Percentiles rank a stretch among this genome's conserved stretches.
Evolutionary conservation across 1,284 basidiomycete species (phyloP).

Genomic region (Cutaneotrichosporon dermatis): DNA sequence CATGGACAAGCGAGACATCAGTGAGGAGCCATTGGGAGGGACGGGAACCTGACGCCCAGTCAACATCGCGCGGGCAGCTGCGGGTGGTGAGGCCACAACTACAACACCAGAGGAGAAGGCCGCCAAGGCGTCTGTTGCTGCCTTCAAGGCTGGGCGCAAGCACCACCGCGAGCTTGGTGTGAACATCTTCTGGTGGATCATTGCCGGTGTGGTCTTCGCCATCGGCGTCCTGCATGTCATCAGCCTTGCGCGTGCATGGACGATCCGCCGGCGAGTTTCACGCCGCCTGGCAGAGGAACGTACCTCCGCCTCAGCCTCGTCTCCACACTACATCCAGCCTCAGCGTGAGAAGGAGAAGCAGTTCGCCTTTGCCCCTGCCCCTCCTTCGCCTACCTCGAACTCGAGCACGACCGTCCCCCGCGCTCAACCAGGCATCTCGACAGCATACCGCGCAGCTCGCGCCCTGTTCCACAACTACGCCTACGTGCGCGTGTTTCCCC

Average conservation of each 20-base stretch:
- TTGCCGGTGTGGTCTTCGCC: conserved; percentile 4
- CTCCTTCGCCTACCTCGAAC: not conserved
- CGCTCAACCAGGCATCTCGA: not conserved
- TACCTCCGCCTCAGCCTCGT: not conserved
- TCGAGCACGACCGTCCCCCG: not conserved
- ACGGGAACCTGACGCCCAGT: no score
- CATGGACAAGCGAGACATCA: no score
- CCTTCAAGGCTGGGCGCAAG: not conserved
- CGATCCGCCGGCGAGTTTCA: not conserved
- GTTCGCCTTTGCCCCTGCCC: no score
- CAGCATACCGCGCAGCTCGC: not conserved
- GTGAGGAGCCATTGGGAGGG: no score
- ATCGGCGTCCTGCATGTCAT: not conserved
- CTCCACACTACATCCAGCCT: not conserved
- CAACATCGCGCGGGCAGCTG: no score
- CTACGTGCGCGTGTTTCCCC: conserved; percentile 14
- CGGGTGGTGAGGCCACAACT: no score
- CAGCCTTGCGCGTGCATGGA: not conserved
- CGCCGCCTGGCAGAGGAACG: not conserved
- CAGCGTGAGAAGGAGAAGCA: not conserved
- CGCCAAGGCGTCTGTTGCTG: not conserved
- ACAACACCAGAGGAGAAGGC: no score
- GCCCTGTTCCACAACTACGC: conserved; percentile 11
- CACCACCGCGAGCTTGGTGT: not conserved
- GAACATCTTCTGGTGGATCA: conserved; percentile 12